Base-by-base conservation (phyloP, 441 rosid genomes). In the Flueggea neowawraea region DNA sequence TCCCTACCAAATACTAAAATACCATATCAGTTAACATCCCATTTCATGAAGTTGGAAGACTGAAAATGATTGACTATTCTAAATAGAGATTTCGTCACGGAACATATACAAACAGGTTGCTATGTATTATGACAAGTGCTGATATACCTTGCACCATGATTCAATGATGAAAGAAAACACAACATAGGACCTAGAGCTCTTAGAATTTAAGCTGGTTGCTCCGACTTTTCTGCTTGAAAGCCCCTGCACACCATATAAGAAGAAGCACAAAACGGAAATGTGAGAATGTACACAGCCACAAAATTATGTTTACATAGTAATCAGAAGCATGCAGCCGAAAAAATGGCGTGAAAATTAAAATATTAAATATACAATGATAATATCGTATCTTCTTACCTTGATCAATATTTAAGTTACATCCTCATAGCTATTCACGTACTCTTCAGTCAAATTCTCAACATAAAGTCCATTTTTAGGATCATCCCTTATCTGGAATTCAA, bases 151-250 rank as follows among this genome's bases (percentile, higher is more conserved):
- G 79, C 88, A 80, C 95, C 95, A 88, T 43, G 91, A 82, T 69
- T 88, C 95, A 6, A 88, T 68, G 47, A 79, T 65, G 48, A 85
- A 82, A 39, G 95, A 78, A 53, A 84, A 85, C 49, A 90, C 78
- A 67, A 88, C 72, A 55, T 93, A 97, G 31, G 98, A 93, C 68
- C 97, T 81, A 57, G 98, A 93, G 76, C 98, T 90, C 82, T 88
- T 92, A 54, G 96, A 90, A 74, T 92, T 90, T 60, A 86, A 68
- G 75, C 91, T 85, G 61, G 98, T 93, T 60, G 96, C 90, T 75
- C 98, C 98, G 76, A 93, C 93, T 74, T 88, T 93, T 70, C 90
- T 87, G 71, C 77, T 87, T 64, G 97, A 93, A 17, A 93, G 96
- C 14, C 98, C 98, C 98, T 90, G 81, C 55, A 66, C 17, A 22